Base-by-base conservation (phyloP, 1,284 basidiomycete genomes). In the Wallemia ichthyophaga region DNA sequence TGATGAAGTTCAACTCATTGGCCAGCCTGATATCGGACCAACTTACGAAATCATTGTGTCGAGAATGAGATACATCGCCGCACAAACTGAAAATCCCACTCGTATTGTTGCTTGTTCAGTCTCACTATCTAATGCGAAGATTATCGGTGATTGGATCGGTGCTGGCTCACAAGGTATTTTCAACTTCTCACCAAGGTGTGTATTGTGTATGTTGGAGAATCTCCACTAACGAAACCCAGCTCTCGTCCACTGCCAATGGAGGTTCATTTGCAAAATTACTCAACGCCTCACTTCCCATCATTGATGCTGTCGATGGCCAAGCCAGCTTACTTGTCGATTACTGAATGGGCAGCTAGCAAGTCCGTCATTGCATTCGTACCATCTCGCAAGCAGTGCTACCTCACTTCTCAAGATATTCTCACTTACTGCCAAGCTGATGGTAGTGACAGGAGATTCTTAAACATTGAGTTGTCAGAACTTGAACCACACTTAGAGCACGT, bases 251-350 rank as follows among this genome's bases (percentile, higher is more conserved):
- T 95, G 1, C 91, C 95, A 62, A 84, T 98, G 79, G 91, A 98
- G 64, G 92, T 98, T 57, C 92, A 98, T 66, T 73, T 98, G 7
- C 92, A 96, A 68, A 88, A 83, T 56, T 98, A 95, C 75, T 81
- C 78, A 56, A 86, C 94, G 54, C 86, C 91, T 11, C 94, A 98
- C 67, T 96, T 94, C 79, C 91, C 94, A 0, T 94, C 87, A 0
- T 74, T 98, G 59, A 98, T 99, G 92, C 85, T 98, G 61, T 79
- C 89, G 28, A 98, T 98, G 94, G 92, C 91, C 25, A 98, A 98
- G 69, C 94, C 92, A 0, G 86, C 91, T 0, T 98, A 96, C 68
- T 78, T 98, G 17, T 81, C 91, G 26, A 86, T 96, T 64, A 74
- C 82, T 53, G 92, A 99, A 68, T 81, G 92, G 66, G 82, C 92